phyloP scores from a whole-genome alignment of 192 early-diverging fungal genomes.

The Coemansia sp. region DNA sequence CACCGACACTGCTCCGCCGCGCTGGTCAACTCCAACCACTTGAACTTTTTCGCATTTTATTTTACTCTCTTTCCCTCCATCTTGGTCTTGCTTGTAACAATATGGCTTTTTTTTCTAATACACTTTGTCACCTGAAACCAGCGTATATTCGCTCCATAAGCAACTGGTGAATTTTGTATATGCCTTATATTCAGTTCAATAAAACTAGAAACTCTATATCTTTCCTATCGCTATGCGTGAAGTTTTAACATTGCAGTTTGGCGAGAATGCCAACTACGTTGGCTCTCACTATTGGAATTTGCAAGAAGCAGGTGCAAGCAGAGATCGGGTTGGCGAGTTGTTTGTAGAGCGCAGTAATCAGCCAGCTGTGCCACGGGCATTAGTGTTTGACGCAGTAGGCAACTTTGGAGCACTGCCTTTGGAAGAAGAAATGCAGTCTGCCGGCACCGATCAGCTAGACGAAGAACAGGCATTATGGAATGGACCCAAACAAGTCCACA shows the following conservation, averaged over 20 bases:
- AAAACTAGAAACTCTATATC: not conserved
- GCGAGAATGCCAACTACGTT: constrained; percentile 80
- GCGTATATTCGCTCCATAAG: too few relatives aligned
- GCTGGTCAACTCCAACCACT: constrained; percentile 10
- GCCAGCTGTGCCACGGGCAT: constrained; percentile 71
- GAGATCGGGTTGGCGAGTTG: constrained; percentile 55
- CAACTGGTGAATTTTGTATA: not conserved
- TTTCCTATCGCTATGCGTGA: constrained; percentile 64
- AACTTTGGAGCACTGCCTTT: constrained; percentile 31
- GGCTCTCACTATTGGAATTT: constrained; percentile 94
- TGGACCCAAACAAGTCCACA: constrained; percentile 31
- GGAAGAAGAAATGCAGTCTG: constrained; percentile 10
- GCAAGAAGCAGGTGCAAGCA: constrained; percentile 40
- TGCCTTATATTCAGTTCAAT: not conserved
- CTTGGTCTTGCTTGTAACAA: constrained; percentile 13
- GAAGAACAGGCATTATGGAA: constrained; percentile 23
- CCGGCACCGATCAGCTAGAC: constrained; percentile 10
- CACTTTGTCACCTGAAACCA: too few relatives aligned
- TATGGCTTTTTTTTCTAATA: not conserved
- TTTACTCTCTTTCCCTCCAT: not conserved
- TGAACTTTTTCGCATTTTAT: not conserved
- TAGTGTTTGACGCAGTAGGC: constrained; percentile 81
- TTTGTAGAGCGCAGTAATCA: constrained; percentile 46
- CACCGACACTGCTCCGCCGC: constrained; percentile 7
- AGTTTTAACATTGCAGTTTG: constrained; percentile 91